Conservation (phyloP, 208 protist genomes). For the Wallacemonas sp. region DNA sequence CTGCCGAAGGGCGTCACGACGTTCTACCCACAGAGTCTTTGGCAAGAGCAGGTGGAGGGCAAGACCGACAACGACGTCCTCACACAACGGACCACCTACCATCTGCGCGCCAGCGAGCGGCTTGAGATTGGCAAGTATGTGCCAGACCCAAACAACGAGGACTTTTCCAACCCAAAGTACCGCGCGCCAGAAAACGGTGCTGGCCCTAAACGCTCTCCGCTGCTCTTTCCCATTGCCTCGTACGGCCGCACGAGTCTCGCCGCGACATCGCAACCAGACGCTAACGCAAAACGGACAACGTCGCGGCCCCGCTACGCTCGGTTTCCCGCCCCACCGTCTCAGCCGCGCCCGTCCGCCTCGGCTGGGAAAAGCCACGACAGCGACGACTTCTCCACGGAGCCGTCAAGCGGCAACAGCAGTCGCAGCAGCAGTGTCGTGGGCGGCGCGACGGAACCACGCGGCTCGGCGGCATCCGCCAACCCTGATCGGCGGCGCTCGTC, state of each 20-base stretch:
- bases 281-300: neutral
- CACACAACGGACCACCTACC: constrained; percentile 50
- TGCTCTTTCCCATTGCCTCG: constrained; percentile 2
- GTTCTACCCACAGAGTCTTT: constrained; percentile 77
- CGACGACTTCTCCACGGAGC: neutral
- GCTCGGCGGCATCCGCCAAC: too few relatives aligned
- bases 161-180: constrained; percentile 82
- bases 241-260: neutral
- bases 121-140: constrained; percentile 80
- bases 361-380: neutral
- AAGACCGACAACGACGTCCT: constrained; percentile 50
- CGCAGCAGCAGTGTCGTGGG: neutral
- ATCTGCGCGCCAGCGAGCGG: constrained; percentile 27
- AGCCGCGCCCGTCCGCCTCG: neutral
- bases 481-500: constrained; percentile 6
- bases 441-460: too few relatives aligned
- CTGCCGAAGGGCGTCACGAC: neutral
- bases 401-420: neutral
- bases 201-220: neutral
- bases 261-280: neutral
- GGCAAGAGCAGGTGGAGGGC: constrained; percentile 40
- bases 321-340: neutral
- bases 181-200: constrained; percentile 11
- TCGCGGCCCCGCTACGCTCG: neutral
- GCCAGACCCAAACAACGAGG: constrained; percentile 54